Base-by-base conservation (phyloP, 441 rosid species). In the Kokia cookei region DNA sequence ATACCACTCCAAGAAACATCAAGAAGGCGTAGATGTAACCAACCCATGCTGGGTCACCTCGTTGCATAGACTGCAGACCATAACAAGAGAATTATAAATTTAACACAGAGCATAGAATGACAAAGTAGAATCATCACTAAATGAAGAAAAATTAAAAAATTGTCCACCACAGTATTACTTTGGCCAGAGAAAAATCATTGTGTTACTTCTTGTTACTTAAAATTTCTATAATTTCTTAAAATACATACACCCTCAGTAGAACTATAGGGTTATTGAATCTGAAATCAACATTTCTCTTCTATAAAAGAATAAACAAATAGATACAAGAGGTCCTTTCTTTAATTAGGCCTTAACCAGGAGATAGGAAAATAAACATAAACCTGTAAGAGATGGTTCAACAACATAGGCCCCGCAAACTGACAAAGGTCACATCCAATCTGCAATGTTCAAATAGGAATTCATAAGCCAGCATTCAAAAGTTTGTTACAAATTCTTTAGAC, bases 401-500 rank as follows among this genome's bases (percentile, higher is more conserved):
- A 63, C 72, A 96, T 77, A 14, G 99, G 99, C 73, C 98, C 98
- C 75, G 86, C 91, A 80, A 94, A 90, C 77, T 92, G 94, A 74
- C 93, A 88, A 79, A 94, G 94, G 84, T 92, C 98, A 82, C 81
- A 73, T 77, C 92, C 96, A 83, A 96, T 81, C 99, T 96, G 81
- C 89, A 85, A 60, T 63, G 71, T 84, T 75, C 75, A 79, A 81
- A 79, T 61, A 50, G 82, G 57, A 75, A 76, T 50, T 58, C n/a
- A 78, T 81, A 71, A 82, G 75, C 48, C 60, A 65, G 59, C 48
- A 50, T 5, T 2, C 22, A 12, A 66, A 63, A 69, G 17, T 61
- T 69, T 27, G 42, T 42, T 22, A 61, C 78, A 72, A 59, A 24
- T 67, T 15, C 71, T 40, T 13, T 50, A 57, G 24, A 37, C 26